Evolutionary conservation across 2,329 filamentous ascomycete species (phyloP).

Genomic region (Claviceps maximensis): DNA sequence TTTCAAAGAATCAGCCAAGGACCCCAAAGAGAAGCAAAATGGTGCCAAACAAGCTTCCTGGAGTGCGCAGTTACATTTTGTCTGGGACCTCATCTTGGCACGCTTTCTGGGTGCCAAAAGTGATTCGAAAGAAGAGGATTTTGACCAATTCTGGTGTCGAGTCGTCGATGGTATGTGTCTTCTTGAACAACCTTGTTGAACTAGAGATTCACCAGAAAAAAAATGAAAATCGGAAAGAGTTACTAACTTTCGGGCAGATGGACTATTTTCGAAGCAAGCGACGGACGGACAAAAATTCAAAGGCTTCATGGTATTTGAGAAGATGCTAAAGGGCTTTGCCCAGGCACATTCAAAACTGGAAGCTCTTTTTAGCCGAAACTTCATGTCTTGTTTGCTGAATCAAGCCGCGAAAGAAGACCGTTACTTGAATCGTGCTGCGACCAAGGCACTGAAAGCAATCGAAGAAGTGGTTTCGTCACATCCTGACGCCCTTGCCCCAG

Average conservation of each 20-base stretch:
- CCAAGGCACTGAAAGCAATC: constrained; percentile 61
- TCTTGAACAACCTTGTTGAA: not conserved
- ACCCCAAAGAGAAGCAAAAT: constrained; percentile 26
- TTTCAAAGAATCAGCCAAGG: constrained; percentile 37
- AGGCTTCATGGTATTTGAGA: constrained; percentile 78
- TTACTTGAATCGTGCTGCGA: constrained; percentile 66
- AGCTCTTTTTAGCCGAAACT: constrained; percentile 66
- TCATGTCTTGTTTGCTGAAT: constrained; percentile 71
- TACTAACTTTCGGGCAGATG: constrained; percentile 39
- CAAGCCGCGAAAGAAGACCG: constrained; percentile 66
- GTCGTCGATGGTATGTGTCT: constrained; percentile 64
- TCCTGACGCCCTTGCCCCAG: constrained; percentile 42
- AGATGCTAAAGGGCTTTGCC: constrained; percentile 47
- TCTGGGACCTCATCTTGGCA: constrained; percentile 68
- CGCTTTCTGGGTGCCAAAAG: constrained; percentile 30
- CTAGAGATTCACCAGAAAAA: not conserved
- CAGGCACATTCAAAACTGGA: constrained; percentile 33
- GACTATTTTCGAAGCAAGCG: constrained; percentile 67
- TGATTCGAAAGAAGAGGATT: constrained; percentile 29
- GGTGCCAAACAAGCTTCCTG: constrained; percentile 57
- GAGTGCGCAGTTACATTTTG: constrained; percentile 72
- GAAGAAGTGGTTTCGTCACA: constrained; percentile 50
- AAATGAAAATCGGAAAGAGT: not conserved
- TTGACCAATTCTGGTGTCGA: constrained; percentile 72
- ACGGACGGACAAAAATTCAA: constrained; percentile 85